phyloP scores from a whole-genome alignment of 2,329 filamentous ascomycete genomes.

The Mycosphaerelloides madeirae region DNA sequence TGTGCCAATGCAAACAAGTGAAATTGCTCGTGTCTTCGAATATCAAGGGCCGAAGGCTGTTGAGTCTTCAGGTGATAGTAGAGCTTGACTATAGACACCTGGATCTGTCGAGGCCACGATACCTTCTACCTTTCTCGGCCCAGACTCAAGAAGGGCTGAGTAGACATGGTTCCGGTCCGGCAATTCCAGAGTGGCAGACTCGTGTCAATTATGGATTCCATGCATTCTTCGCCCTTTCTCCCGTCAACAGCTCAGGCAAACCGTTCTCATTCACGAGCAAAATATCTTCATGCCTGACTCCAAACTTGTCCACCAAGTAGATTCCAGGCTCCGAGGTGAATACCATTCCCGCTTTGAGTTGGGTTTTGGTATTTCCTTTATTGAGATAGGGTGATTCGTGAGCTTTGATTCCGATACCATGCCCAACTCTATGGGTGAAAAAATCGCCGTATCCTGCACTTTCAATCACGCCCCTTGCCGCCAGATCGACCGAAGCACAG shows the following conservation, averaged over 20 bases:
- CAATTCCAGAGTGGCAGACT: not conserved
- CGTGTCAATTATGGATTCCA: conserved; percentile 44
- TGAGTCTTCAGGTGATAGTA: too few species aligned
- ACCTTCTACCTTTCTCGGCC: too few species aligned
- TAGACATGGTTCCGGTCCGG: too few species aligned
- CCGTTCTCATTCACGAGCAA: conserved; percentile 53
- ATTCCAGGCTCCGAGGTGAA: conserved; percentile 62
- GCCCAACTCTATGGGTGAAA: conserved; percentile 60
- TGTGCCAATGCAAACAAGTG: too few species aligned
- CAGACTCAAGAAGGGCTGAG: too few species aligned
- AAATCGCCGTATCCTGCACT: conserved; percentile 54
- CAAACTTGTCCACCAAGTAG: conserved; percentile 57
- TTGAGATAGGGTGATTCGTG: conserved; percentile 63
- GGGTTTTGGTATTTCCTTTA: conserved; percentile 51
- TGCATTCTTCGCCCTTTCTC: conserved; percentile 47
- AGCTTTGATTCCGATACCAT: conserved; percentile 63
- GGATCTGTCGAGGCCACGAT: too few species aligned
- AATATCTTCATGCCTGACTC: conserved; percentile 60
- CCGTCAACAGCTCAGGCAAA: conserved; percentile 53
- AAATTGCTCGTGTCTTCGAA: too few species aligned
- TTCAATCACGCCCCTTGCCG: conserved; percentile 54
- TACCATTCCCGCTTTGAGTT: conserved; percentile 54
- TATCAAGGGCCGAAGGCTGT: too few species aligned
- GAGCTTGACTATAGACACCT: too few species aligned
- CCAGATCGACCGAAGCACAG: conserved; percentile 58